Percentiles rank a stretch among this genome's conserved stretches.
Evolutionary conservation across 495 filamentous ascomycete genomes (phyloP).

Genomic region (Elaphomyces granulatus): DNA sequence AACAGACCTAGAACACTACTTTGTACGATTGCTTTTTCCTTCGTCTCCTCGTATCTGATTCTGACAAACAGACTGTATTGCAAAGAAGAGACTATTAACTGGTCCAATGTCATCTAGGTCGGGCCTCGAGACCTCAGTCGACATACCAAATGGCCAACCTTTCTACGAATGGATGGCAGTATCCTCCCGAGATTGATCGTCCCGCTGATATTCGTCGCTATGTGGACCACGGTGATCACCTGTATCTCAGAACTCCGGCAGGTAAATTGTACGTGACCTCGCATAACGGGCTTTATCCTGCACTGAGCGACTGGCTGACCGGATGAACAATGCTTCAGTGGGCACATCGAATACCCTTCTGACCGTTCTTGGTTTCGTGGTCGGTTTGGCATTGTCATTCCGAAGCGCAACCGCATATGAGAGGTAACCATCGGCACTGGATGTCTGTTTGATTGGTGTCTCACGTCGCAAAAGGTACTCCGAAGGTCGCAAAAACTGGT

Average conservation of each 20-base stretch:
- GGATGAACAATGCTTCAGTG: conserved; percentile 13
- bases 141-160: conserved; percentile 72
- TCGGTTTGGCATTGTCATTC: conserved; percentile 71
- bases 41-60: neutral
- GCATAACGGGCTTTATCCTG: conserved; percentile 29
- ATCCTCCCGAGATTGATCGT: conserved; percentile 70
- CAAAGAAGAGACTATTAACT: conserved; percentile 4
- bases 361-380: conserved; percentile 80
- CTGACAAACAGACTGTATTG: neutral
- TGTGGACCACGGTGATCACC: conserved; percentile 59
- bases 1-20: conserved; percentile 29
- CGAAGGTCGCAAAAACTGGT: conserved; percentile 67
- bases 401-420: conserved; percentile 78
- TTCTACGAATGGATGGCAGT: conserved; percentile 67
- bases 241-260: conserved; percentile 41
- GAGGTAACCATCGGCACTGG: conserved; percentile 25
- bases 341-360: conserved; percentile 57
- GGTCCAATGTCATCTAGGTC: conserved; percentile 16
- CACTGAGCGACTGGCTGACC: neutral
- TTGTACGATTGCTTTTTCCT: conserved; percentile 20
- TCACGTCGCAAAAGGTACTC: conserved; percentile 32
- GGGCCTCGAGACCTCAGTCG: conserved; percentile 54
- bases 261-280: too few relatives aligned
- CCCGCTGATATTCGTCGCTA: conserved; percentile 49
- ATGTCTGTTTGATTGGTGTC: conserved; percentile 1